These are phyloP conservation scores for Parsonsia alboflavescens DNA, from an alignment of 257 asterid species.

Conservation along the genomic window DNA sequence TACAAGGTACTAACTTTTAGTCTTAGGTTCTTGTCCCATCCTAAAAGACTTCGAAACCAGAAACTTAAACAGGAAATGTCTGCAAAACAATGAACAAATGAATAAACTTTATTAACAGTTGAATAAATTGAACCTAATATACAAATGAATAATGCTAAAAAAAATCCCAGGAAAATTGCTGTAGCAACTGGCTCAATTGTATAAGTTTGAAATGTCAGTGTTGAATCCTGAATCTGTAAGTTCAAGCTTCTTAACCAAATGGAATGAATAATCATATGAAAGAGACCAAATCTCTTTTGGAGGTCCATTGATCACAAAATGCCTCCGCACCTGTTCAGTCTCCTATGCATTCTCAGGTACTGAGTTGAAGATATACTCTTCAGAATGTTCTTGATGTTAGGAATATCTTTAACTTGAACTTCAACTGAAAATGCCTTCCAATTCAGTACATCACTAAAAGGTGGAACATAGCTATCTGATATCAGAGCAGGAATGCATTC, in stretches of 20 bases:
- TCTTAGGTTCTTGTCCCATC: no score
- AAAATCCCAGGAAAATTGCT: no score
- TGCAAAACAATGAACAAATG: no score
- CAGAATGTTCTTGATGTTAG: constrained; percentile 31
- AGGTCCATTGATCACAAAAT: constrained; percentile 59
- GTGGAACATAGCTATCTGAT: constrained; percentile 33
- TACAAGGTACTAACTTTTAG: no score
- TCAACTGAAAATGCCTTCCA: constrained; percentile 30
- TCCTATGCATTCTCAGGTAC: constrained; percentile 36
- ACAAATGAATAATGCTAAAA: no score
- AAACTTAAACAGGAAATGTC: no score
- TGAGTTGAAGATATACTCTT: constrained; percentile 27
- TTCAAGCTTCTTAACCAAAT: constrained; percentile 74
- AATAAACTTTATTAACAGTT: no score
- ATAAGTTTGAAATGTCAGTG: not conserved
- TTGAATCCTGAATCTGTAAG: not conserved
- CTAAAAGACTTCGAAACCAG: no score
- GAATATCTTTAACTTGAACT: constrained; percentile 28
- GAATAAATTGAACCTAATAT: no score
- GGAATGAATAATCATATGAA: constrained; percentile 69
- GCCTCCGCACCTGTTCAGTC: constrained; percentile 46
- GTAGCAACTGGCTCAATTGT: not conserved
- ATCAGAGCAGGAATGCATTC: constrained; percentile 46
- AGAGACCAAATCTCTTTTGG: constrained; percentile 65
- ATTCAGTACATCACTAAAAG: constrained; percentile 36